Base-by-base conservation (phyloP, 139 green algal genomes). In the Chlorella vulgaris region DNA sequence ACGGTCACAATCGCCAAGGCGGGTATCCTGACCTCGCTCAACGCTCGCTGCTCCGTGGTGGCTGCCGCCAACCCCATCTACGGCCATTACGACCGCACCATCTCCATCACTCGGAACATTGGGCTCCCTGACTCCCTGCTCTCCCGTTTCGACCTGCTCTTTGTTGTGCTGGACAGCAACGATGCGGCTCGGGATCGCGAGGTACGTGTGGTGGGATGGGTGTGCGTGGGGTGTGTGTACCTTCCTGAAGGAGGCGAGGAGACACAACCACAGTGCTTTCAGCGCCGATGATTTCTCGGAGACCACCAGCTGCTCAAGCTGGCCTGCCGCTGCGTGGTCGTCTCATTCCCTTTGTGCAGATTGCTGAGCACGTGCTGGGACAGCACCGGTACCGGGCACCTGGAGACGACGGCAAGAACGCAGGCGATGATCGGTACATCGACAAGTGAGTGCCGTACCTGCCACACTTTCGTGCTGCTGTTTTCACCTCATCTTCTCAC, bases 1-100 rank as follows among this genome's bases (percentile, higher is more conserved):
- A 98, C 94, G 8, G 97, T 99, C 65, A 99, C 97, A 2, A 98
- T 99, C 75, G 94, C 97, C 81, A 99, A 99, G 88, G 96, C 97
- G 18, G 97, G 97, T 78, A 98, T 99, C 84, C 93, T 99, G 75
- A 92, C 91, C 31, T 95, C 92, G 13, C 91, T 99, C 38, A 99
- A 99, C 85, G 97, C 97, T 19, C 92, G 97, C 63, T 99, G 58
- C 83, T 88, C 73, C 70, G 91, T 95, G 26, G 71, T 95, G 53
- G 91, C 91, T 7, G 91, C 91, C 8, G 91, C 91, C 69, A 95
- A 95, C 81, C 87, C 87, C 24, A 89, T 91, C 38, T 90, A 88
- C 53, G 86, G 87, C 42, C 80, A 69, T 70, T 89, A 89, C 78
- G 71, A 97, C 88, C 88, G 93, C 74, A 87, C 83, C 82, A 92